Base-by-base conservation (phyloP, 1,284 basidiomycete genomes). In the Pseudozyma tsukubaensis region DNA sequence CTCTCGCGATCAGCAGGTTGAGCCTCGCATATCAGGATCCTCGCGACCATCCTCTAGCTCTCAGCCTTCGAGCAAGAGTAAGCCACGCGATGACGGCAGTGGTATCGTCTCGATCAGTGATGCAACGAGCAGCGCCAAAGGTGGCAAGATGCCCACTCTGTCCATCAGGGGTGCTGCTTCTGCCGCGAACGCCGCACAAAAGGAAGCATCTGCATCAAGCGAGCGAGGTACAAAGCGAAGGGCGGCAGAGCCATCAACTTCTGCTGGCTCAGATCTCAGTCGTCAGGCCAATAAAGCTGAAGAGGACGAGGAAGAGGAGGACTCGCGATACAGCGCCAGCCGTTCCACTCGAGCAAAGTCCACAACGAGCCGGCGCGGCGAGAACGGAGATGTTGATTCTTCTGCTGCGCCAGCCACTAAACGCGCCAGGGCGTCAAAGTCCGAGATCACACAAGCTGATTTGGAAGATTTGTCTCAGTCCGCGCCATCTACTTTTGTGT, bases 401-500 rank as follows among this genome's bases (percentile, higher is more conserved):
- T 29, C 24, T 29, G 24, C 37, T 9, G 50, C 36, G 14, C 34
- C 50, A 19, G 48, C 50, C 32, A 54, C 34, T 42, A 69, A 70
- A 29, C 54, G 62, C 40, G 29, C 58, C 7, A 55, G 66, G n/a
- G 50, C 34, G 29, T 12, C 51, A 0, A 40, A 56, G 13, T 21
- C 57, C 11, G 66, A 69, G 21, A 66, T 74, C 50, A 62, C 66
- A 5, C 66, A 66, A 35, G 58, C 59, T 16, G 72, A 74, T 39
- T 36, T 73, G 48, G 72, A 74, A 43, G 66, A 70, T 6, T 35
- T 74, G 59, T 74, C 72, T 7, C 72, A 69, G 12, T 69, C 72
- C 10, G 72, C 66, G 44, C 66, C 72, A 5, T 69, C 66, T 18
- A 69, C 66, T 3, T 74, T 74, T 37, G 66, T 74, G 34, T 73